phyloP scores from a whole-genome alignment of 1,284 basidiomycete genomes.

The Crocinoboletus sp. region DNA sequence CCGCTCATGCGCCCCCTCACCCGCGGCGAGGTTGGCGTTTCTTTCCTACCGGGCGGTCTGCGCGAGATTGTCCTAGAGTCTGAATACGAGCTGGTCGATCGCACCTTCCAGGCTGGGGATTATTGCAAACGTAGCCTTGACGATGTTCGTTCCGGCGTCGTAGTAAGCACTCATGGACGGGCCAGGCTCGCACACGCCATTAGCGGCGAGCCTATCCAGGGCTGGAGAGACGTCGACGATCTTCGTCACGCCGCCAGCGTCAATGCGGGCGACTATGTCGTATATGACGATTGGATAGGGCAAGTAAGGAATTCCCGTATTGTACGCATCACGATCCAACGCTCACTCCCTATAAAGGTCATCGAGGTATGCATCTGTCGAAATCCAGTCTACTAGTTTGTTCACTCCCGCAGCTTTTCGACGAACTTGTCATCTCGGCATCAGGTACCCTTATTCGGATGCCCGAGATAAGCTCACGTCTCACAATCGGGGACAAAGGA shows the following conservation, averaged over 20 bases:
- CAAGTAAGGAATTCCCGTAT: slow-evolving; percentile 49
- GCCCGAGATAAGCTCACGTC: slow-evolving; percentile 69
- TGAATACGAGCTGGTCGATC: slow-evolving; percentile 71
- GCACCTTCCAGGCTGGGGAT: slow-evolving; percentile 78
- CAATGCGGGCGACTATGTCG: slow-evolving; percentile 79
- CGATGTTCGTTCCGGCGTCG: slow-evolving; percentile 74
- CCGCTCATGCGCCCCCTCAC: slow-evolving; percentile 73
- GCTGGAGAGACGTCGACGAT: slow-evolving; percentile 60
- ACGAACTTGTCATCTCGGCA: slow-evolving; percentile 72
- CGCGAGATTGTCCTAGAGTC: slow-evolving; percentile 73
- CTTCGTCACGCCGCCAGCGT: slow-evolving; percentile 57
- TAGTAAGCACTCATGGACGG: slow-evolving; percentile 58
- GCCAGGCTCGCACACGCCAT: slow-evolving; percentile 75
- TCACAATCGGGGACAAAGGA: slow-evolving; percentile 69
- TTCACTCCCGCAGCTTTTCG: slow-evolving; percentile 60
- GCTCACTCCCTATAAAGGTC: slow-evolving; percentile 34
- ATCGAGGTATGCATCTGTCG: slow-evolving; percentile 38
- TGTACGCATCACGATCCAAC: slow-evolving; percentile 3
- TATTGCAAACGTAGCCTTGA: slow-evolving; percentile 77
- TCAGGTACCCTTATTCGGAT: slow-evolving; percentile 60
- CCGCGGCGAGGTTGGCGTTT: slow-evolving; percentile 80
- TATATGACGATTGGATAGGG: slow-evolving; percentile 85
- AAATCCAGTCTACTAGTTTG: background rate
- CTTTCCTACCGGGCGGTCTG: slow-evolving; percentile 54
- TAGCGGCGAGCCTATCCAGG: slow-evolving; percentile 53